Base-by-base conservation (phyloP, 768 basidiomycete species). In the Coprinellus aureogranulatus region DNA sequence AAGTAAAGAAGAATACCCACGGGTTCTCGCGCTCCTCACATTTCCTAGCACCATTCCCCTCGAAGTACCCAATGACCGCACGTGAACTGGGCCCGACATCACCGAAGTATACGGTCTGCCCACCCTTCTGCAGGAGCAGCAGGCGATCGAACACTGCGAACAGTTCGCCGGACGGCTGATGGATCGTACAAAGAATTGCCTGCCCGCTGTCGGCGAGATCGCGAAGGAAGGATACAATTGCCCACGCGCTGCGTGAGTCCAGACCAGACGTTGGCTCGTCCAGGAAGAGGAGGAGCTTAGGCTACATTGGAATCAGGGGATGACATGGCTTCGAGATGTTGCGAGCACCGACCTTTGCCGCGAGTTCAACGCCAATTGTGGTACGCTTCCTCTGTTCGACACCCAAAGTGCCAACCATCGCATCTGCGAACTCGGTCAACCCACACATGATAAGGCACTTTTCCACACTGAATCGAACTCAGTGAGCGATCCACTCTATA, bases 221-320 rank as follows among this genome's bases (percentile, higher is more conserved):
- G 10, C 87, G 78, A 44, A 94, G 74, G 75, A 94, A 91, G 2
- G 77, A 72, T 54, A 92, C 74, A 59, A 93, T 91, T 4, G 86
- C 86, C 90, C 90, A 91, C 2, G 92, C 91, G 53, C 86, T 89
- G 69, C 92, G 90, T 2, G 90, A 92, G 68, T 93, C 91, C 16
- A 94, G 77, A 31, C 92, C 92, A 25, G 90, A 87, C 2, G 93
- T 95, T 0, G 94, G 94, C 68, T 95, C 92, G 65, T 94, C 93
- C 34, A 93, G 72, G 77, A 95, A 94, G 18, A 95, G 78, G 0
- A 96, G 76, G 0, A 94, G 75, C 67, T 84, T 83, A 1, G 92
- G 93, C 86, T 86, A 58, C 4, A 62, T 72, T 10, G 67, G 68
- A n/a, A n/a, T n/a, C n/a, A n/a, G n/a, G n/a, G n/a, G n/a, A n/a